A percentile compares a stretch with the other conserved stretches of the same genome.
Conservation (phyloP, 2,329 filamentous ascomycete genomes). For the Fusarium subglutinans region DNA sequence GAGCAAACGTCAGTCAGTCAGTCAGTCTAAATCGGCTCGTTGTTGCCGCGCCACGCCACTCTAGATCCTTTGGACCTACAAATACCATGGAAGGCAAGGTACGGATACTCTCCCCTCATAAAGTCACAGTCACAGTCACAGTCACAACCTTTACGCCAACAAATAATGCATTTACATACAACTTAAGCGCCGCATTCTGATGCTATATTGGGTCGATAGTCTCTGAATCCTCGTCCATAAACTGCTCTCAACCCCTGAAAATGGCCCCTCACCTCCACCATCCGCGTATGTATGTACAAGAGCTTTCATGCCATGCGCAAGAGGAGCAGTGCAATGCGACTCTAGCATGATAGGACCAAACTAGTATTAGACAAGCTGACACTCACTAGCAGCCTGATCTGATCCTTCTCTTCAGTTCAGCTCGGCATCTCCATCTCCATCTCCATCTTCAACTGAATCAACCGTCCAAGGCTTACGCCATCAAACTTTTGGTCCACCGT, state of each 20-base stretch:
- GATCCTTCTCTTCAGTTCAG: background rate
- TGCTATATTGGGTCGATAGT: constrained; percentile 21
- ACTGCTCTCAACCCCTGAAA: background rate
- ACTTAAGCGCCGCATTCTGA: constrained; percentile 16
- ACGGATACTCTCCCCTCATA: background rate
- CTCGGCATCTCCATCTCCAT: constrained; percentile 5
- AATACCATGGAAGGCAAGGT: background rate
- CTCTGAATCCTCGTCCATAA: constrained; percentile 10
- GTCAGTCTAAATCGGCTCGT: background rate
- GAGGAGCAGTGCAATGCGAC: constrained; percentile 13
- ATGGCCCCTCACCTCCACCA: constrained; percentile 16
- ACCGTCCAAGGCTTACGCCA: constrained; percentile 4
- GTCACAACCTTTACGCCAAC: background rate
- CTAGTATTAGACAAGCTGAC: background rate
- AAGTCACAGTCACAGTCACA: background rate
- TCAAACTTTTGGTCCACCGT: constrained; percentile 18
- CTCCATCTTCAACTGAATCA: constrained; percentile 15
- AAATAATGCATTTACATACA: constrained; percentile 3
- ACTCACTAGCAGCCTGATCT: background rate
- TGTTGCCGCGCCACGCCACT: constrained; percentile 5
- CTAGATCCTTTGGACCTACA: background rate
- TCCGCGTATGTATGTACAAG: background rate
- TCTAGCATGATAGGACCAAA: background rate
- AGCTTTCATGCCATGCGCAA: constrained; percentile 14
- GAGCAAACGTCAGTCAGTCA: background rate